Evolutionary conservation across 1,284 basidiomycete genomes (phyloP).

Genomic region (Hymenochaete sp.): DNA sequence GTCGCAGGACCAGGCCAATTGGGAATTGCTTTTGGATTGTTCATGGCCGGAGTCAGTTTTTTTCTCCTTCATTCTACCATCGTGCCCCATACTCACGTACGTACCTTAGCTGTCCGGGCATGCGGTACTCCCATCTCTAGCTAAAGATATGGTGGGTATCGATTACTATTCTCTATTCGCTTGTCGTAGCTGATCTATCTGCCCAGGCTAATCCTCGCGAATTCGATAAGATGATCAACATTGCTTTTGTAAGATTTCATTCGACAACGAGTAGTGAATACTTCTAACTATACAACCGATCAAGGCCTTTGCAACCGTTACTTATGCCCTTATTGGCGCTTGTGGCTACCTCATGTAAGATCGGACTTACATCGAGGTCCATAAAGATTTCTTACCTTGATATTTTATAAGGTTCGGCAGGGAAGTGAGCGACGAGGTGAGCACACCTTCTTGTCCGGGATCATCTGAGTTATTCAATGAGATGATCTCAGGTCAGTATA

Average conservation of each 20-base stretch:
- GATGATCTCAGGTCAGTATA: constrained; percentile 73
- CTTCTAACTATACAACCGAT: constrained; percentile 10
- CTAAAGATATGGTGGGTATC: constrained; percentile 91
- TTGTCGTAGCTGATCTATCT: no score
- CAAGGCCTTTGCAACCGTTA: constrained; percentile 65
- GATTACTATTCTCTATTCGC: no score
- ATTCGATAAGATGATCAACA: constrained; percentile 79
- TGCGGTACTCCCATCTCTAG: constrained; percentile 85
- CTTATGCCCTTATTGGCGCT: constrained; percentile 77
- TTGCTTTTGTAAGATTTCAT: constrained; percentile 57
- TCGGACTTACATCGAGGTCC: not conserved
- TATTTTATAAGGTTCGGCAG: constrained; percentile 50
- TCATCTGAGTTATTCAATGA: not conserved
- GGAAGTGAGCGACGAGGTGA: constrained; percentile 74
- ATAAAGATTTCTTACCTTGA: not conserved
- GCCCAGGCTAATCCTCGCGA: constrained; percentile 68
- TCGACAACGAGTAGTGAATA: not conserved
- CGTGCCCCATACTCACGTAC: not conserved
- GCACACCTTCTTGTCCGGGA: constrained; percentile 18
- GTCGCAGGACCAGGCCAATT: constrained; percentile 53
- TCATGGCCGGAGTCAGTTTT: constrained; percentile 82
- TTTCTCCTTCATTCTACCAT: not conserved
- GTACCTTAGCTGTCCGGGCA: constrained; percentile 75
- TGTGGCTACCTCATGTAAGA: constrained; percentile 80
- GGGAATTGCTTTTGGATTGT: constrained; percentile 75